phyloP scores from a whole-genome alignment of 177 flowering plant genomes.

The Vitis hybrid region DNA sequence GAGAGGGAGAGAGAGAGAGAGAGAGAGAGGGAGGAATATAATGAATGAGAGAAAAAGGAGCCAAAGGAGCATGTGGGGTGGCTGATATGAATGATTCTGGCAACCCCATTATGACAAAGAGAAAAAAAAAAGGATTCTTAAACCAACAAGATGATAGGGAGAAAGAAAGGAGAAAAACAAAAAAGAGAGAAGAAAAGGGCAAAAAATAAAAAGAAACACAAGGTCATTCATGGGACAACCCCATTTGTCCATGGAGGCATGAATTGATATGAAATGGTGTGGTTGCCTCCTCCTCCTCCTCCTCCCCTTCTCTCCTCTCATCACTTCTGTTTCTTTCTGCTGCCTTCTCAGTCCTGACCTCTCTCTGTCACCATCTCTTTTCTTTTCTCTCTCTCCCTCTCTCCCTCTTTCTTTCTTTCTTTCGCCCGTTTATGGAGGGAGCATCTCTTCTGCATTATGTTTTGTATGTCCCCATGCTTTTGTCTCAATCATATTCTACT shows the following conservation, averaged over 20 bases:
- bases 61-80: not conserved
- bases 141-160: not conserved
- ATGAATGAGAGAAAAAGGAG: not conserved
- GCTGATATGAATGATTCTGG: not conserved
- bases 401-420: not conserved
- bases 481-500: no score
- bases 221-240: conserved; percentile 18
- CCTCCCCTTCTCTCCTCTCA: not conserved
- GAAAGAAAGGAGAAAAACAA: not conserved
- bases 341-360: not conserved
- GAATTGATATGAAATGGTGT: not conserved
- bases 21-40: not conserved
- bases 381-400: not conserved
- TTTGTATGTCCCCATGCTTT: no score
- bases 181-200: not conserved
- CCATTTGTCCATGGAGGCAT: conserved; percentile 16
- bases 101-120: not conserved
- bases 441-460: conserved; percentile 4
- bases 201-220: not conserved
- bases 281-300: not conserved
- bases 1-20: not conserved
- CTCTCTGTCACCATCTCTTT: not conserved
- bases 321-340: not conserved
- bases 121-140: not conserved
- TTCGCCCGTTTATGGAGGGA: conserved; percentile 17